phyloP scores from a whole-genome alignment of 176 grass and related monocot species.

The Cenchrus fungigraminus region DNA sequence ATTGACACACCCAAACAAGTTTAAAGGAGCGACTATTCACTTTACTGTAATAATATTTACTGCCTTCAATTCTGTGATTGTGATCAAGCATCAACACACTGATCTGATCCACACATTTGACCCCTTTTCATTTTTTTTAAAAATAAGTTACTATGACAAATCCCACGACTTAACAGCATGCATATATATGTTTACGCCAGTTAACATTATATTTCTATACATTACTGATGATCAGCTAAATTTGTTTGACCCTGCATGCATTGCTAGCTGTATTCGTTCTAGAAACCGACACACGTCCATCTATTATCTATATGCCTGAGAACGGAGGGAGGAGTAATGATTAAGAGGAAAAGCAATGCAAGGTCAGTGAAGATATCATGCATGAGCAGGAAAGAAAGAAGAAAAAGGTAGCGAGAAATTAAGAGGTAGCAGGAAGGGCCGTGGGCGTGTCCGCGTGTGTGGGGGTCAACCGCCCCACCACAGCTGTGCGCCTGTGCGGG shows the following conservation, averaged over 20 bases:
- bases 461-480: slow-evolving; percentile 29
- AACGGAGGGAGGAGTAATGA: not conserved
- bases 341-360: not conserved
- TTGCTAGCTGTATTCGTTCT: not conserved
- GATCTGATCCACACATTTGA: too few species aligned
- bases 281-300: not conserved
- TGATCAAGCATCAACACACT: too few species aligned
- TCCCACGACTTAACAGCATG: not conserved
- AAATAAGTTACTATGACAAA: not conserved
- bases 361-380: slow-evolving; percentile 4
- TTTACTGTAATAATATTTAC: too few species aligned
- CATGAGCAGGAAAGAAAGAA: not conserved
- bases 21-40: too few species aligned
- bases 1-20: too few species aligned
- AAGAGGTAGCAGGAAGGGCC: not conserved
- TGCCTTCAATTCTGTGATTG: too few species aligned
- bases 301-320: not conserved
- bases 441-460: too few species aligned
- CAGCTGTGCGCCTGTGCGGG: slow-evolving; percentile 30
- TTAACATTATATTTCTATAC: not conserved
- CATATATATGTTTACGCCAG: not conserved
- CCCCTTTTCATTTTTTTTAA: too few species aligned
- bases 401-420: not conserved
- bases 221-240: not conserved
- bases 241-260: not conserved